Base-by-base conservation (phyloP, 768 basidiomycete genomes). In the Agrocybe praecox region DNA sequence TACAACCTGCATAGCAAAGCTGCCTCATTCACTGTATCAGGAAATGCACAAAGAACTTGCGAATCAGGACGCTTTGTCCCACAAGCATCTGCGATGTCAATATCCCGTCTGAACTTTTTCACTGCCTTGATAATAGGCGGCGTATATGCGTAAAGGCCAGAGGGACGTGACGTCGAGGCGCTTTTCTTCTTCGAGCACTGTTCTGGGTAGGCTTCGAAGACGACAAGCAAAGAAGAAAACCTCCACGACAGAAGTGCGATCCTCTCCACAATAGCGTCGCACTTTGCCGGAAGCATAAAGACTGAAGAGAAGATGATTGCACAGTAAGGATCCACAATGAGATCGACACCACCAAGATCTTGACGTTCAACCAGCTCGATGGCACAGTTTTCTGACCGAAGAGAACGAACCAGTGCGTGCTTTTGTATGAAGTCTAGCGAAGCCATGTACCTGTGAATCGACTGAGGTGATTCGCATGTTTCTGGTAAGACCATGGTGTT, bases 401-500 rank as follows among this genome's bases (percentile, higher is more conserved):
- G 76, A 11, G 75, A 69, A 3, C 77, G 79, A 40, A 87, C 78
- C 2, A 93, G 72, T 18, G 75, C 77, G 49, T 82, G 86, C 60
- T 86, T 87, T 67, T 92, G 91, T 7, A 92, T 75, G 18, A 91
- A 60, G 24, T 84, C 76, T 58, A 92, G 67, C 24, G 89, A 92
- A 15, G 83, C 83, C 71, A 93, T 75, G 64, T 92, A 93, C 23
- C 77, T 80, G 66, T 92, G 89, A 17, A 65, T 45, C 18, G 65
- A 66, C 12, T 57, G 50, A n/a, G 80, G 76, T 32, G 61, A 56
- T 12, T 51, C 48, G 68, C 71, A 64, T 14, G 61, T 49, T 6
- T 69, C 58, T 7, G 80, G 78, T 42, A 81, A 67, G 36, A 65
- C 65, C 24, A 87, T 66, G 15, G 86, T 86, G 56, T 76, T 74